Evolutionary conservation across 2,329 filamentous ascomycete species (phyloP).

Genomic region (Alternaria arborescens): DNA sequence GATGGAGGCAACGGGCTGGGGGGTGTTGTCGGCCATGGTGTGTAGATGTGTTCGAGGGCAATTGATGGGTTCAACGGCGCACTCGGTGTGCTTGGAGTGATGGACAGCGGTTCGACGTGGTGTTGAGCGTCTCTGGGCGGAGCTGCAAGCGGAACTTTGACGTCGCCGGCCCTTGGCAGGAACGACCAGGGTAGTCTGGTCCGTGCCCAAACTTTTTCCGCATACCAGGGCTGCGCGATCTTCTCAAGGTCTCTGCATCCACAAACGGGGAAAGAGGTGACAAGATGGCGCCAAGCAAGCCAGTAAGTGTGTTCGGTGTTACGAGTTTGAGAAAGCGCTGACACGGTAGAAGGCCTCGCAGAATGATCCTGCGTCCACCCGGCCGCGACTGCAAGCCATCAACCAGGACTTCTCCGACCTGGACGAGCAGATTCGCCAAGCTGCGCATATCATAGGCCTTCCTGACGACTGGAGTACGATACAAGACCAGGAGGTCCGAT

Average conservation of each 20-base stretch:
- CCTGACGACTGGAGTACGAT: conserved; percentile 39
- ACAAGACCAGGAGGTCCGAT: conserved; percentile 17
- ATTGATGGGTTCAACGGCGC: conserved; percentile 37
- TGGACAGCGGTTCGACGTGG: conserved; percentile 24
- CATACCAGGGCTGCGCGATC: conserved; percentile 11
- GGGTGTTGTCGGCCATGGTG: conserved; percentile 67
- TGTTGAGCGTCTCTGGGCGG: conserved; percentile 33
- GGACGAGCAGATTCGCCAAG: conserved; percentile 53
- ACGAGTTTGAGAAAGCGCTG: neutral
- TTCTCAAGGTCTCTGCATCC: conserved; percentile 5
- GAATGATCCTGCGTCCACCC: conserved; percentile 37
- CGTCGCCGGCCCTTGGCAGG: conserved; percentile 34
- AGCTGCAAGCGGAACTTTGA: conserved; percentile 40
- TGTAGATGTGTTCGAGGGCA: conserved; percentile 29
- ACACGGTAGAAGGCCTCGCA: conserved; percentile 18
- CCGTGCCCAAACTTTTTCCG: conserved; percentile 34
- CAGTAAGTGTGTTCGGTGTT: conserved; percentile 16
- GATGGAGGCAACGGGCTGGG: conserved; percentile 66
- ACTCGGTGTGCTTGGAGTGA: conserved; percentile 26
- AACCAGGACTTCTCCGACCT: conserved; percentile 49
- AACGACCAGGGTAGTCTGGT: conserved; percentile 17
- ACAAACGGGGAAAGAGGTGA: conserved; percentile 13
- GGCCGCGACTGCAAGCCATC: conserved; percentile 51
- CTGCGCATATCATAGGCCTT: conserved; percentile 52
- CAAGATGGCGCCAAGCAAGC: conserved; percentile 35